phyloP scores from a whole-genome alignment of 306 rosid genomes.

The Albizia julibrissin region DNA sequence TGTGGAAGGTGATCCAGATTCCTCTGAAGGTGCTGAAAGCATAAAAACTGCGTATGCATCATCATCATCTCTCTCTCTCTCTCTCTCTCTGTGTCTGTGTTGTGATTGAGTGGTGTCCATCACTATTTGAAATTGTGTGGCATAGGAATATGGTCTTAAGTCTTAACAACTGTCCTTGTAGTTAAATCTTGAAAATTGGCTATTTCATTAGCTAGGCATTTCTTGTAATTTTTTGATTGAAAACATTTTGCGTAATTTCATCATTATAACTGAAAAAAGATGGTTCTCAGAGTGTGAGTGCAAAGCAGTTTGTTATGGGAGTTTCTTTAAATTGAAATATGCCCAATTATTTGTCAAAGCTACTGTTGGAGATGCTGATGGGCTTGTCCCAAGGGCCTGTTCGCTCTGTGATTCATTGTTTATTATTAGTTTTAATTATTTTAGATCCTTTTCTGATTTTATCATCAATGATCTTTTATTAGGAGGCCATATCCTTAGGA shows the following conservation, averaged over 20 bases:
- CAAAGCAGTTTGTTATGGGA: conserved; percentile 14
- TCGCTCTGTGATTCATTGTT: neutral
- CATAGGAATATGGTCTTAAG: neutral
- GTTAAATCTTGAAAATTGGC: neutral
- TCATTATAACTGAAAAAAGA: conserved; percentile 19
- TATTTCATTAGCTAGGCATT: conserved; percentile 10
- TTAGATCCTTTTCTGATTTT: neutral
- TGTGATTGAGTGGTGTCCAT: neutral
- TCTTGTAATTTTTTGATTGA: neutral
- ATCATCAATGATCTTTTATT: no score
- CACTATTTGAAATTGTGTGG: neutral
- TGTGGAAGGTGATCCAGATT: conserved; percentile 95
- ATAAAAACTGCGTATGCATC: conserved; percentile 89
- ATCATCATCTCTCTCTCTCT: neutral
- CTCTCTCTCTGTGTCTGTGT: neutral
- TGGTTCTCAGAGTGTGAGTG: conserved; percentile 3
- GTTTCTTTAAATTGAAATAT: neutral
- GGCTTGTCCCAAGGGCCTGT: neutral
- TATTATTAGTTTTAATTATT: no score
- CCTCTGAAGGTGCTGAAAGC: conserved; percentile 93
- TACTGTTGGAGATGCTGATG: neutral
- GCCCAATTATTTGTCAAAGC: conserved; percentile 19
- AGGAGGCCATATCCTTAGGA: no score
- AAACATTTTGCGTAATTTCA: conserved; percentile 9
- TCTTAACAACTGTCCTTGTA: neutral